Evolutionary conservation across 495 filamentous ascomycete species (phyloP), one percentile per base, ranked within the genome.

Genomic region (Terfezia boudieri): DNA sequence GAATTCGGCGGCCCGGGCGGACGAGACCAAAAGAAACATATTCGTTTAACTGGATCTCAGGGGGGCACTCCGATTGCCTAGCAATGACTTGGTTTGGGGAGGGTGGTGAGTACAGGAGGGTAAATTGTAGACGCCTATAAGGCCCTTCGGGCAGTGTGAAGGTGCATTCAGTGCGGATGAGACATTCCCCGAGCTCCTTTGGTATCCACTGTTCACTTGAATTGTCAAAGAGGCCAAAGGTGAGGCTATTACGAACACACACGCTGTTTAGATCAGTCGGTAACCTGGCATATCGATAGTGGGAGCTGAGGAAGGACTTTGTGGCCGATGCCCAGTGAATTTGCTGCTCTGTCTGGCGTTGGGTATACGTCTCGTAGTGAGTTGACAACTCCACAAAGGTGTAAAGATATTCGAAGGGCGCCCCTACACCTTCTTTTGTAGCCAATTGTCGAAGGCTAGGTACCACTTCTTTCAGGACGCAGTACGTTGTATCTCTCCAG

Each of bases 401-500:
- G 26, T 32, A 32, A 32, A 32, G 26, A 32, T 32, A 32, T 32
- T 32, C 26, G 26, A 32, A 32, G 7, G 26, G 26, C 26, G 26
- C 26, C 26, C 26, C 26, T 32, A 32, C 7, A 32, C 26, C 26
- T 32, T 32, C 26, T 32, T 32, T 32, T 0, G 26, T 2, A 4
- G 26, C 26, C 26, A 7, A 32, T 32, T 4, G 26, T 32, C 26
- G 26, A 32, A 32, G 26, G 7, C 7, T 32, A 5, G 26, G 26
- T 5, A 32, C 26, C 26, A 32, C 26, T 32, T 32, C 26, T 4
- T 32, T 32, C 26, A 32, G 26, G 26, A 32, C 7, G 20, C 60
- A 65, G 0, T 68, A 58, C 0, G 74, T 77, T 10, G 61, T 57
- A 54, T 81, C 70, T 2, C 81, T 68, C 80, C 79, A 85, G 8